Base-by-base conservation (phyloP, 1,284 basidiomycete species). In the Rugosomyces carneus region DNA sequence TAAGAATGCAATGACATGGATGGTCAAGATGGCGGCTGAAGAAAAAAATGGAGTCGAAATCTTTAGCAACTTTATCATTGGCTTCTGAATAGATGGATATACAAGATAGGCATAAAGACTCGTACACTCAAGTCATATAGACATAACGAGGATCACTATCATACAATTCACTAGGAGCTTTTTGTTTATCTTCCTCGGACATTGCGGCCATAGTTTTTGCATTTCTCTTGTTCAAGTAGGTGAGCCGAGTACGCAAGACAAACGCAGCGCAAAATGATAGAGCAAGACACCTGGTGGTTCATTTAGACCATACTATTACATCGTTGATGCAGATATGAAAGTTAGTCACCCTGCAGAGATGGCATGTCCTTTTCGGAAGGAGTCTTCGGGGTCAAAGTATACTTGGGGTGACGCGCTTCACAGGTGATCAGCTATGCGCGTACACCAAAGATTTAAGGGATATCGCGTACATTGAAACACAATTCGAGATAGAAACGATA, bases 401-500 rank as follows among this genome's bases (percentile, higher is more conserved):
- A 79, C 66, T 56, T 78, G 76, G n/a, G 76, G 76, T 1, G 75
- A 72, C 0, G 75, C 76, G 26, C 76, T 78, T 46, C 0, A 43
- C 29, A 37, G 44, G 9, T 10, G 39, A 7, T 23, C 42, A 8
- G 43, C 37, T 35, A 41, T 42, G 24, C 10, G 24, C 10, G 24
- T 26, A 26, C 24, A 44, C 19, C 35, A 49, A 39, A 24, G 26
- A 26, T 5, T 6, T 16, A 18, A 3, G 19, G 15, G n/a, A 19
- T 6, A 27, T 15, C 1, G 60, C 71, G 49, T 41, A 76, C 75
- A 78, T 78, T 6, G 75, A 78, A 11, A 78, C 66, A 47, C 71
- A 73, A 55, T 77, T 78, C 8, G 75, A 74, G 41, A 78, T 71
- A 1, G 75, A 76, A 21, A 78, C 75, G 42, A 78, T 74, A 56